Evolutionary conservation across 2,329 filamentous ascomycete genomes (phyloP), one percentile per base, ranked within the genome.

Genomic region (Xylariaceae sp.): DNA sequence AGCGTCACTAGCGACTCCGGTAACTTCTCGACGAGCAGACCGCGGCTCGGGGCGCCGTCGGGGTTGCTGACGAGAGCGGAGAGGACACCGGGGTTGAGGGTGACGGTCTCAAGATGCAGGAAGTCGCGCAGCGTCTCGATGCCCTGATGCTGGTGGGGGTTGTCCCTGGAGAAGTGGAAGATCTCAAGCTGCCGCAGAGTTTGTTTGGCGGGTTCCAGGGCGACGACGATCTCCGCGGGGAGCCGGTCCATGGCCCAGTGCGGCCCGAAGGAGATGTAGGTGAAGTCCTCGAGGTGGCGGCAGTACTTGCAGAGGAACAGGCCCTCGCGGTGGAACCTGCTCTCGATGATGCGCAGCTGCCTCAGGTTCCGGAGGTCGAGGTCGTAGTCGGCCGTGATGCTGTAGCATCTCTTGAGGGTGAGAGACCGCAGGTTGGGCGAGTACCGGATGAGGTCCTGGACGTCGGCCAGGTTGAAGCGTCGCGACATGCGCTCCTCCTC

Each of bases 241-340:
- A 59, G 54, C 32, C 57, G 26, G 46, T 61, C 59, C 54, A 61
- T 60, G 44, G 57, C 57, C 59, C 56, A 59, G 30, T 60, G 59
- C 4, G 57, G 57, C 2, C 54, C 57, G 39, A 60, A 61, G 2
- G 57, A 59, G 54, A 61, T 56, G 50, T 61, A 61, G 27, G 55
- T 60, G 51, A 61, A 61, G 40, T 48, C 49, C 35, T 61, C 59
- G 41, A 61, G 57, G 11, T 50, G 54, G 44, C 50, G 50, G 53
- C 59, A 61, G 51, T 60, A 57, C 31, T 59, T 57, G 45, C 57
- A 61, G 47, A 61, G 57, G 44, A 58, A 55, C 2, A 61, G 49
- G 9, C 57, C 59, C 37, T 61, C 57, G 53, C 55, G 57, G 26
- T 61, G 59, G 39, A 61, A 59, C 6, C 59, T 35, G 34, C 59